Evolutionary conservation across 2,329 filamentous ascomycete genomes (phyloP).

Genomic region (Paraphaeosphaeria minitans): DNA sequence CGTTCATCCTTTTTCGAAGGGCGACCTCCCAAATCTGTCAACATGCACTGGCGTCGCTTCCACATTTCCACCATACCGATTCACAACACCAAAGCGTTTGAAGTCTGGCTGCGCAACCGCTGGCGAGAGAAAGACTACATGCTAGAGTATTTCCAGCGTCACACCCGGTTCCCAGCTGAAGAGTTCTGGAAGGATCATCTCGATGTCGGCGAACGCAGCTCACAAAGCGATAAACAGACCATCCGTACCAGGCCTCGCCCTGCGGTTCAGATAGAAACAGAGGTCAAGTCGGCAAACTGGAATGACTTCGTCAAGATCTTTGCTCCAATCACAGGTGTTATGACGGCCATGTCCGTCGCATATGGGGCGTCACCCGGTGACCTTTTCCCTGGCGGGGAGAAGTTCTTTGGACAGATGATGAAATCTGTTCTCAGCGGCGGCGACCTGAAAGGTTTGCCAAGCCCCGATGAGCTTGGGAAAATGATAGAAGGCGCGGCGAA

Average conservation of each 20-base stretch:
- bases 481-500: conserved; percentile 44
- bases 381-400: conserved; percentile 41
- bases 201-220: conserved; percentile 43
- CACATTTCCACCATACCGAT: conserved; percentile 80
- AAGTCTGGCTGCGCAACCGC: conserved; percentile 79
- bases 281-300: conserved; percentile 56
- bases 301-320: conserved; percentile 60
- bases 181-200: conserved; percentile 53
- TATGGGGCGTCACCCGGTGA: conserved; percentile 48
- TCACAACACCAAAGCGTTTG: conserved; percentile 74
- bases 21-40: conserved; percentile 89
- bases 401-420: conserved; percentile 45
- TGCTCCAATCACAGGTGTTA: conserved; percentile 56
- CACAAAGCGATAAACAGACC: conserved; percentile 35
- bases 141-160: conserved; percentile 76
- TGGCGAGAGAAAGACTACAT: conserved; percentile 94
- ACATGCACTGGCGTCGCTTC: conserved; percentile 95
- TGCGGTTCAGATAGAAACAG: conserved; percentile 54
- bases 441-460: conserved; percentile 41
- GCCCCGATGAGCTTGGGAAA: conserved; percentile 44
- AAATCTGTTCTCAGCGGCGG: conserved; percentile 37
- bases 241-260: conserved; percentile 40
- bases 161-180: conserved; percentile 78
- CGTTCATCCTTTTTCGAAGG: conserved; percentile 88
- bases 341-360: conserved; percentile 54